These are phyloP conservation scores for Ziziphus jujuba DNA, from an alignment of 306 rosid genomes.

Conservation along the genomic window DNA sequence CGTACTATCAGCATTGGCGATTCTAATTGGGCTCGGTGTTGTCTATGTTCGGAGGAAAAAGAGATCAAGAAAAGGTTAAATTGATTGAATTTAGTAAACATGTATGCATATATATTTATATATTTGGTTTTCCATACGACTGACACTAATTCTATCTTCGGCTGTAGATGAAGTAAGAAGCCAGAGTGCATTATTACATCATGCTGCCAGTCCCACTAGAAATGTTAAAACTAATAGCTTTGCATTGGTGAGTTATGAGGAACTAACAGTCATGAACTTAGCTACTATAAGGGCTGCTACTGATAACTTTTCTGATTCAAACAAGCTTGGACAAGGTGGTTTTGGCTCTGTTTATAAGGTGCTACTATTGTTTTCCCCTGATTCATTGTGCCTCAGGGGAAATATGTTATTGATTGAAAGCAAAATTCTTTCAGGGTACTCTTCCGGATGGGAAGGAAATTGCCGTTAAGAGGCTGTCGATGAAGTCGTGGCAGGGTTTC, in stretches of 20 bases:
- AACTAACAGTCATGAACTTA: slow-evolving; percentile 37
- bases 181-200: slow-evolving; percentile 31
- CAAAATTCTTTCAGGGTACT: slow-evolving; percentile 38
- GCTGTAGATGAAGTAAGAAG: slow-evolving; percentile 39
- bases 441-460: slow-evolving; percentile 45
- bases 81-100: background rate
- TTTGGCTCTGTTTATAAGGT: slow-evolving; percentile 50
- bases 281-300: slow-evolving; percentile 13
- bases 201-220: slow-evolving; percentile 26
- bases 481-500: slow-evolving; percentile 60
- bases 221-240: slow-evolving; percentile 33
- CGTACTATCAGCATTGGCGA: slow-evolving; percentile 29
- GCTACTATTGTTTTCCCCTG: background rate
- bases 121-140: background rate
- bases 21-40: slow-evolving; percentile 21
- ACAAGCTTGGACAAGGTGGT: slow-evolving; percentile 56
- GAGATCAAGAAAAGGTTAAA: slow-evolving; percentile 23
- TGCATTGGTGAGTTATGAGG: slow-evolving; percentile 42
- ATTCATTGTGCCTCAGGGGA: background rate
- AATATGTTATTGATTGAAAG: background rate
- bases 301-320: slow-evolving; percentile 32
- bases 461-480: slow-evolving; percentile 55
- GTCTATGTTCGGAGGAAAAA: slow-evolving; percentile 10
- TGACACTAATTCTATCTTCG: background rate
- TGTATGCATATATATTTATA: no score